Base-by-base conservation (phyloP, 129 eudicot genomes). In the Escallonia rubra region DNA sequence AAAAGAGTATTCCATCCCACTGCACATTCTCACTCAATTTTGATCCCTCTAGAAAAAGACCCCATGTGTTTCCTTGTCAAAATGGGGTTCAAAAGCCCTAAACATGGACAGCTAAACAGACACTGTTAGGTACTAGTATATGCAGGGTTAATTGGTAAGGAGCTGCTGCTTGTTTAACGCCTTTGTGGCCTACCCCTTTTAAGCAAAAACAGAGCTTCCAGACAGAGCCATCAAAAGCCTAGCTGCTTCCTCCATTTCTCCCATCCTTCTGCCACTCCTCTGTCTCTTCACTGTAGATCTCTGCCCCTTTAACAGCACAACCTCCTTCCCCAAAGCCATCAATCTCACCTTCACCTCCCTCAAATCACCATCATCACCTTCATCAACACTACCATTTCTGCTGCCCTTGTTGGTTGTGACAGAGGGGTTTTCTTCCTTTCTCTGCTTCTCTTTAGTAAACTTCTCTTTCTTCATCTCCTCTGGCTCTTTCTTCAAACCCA, bases 161-260 rank as follows among this genome's bases (percentile, higher is more conserved):
- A 23, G 34, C 12, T 50, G 10, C 12, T 10, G 55, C 12, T 50
- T 50, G 55, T 50, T 8, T 8, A 5, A 50, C 12, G 1, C 51
- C 51, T 47, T 47, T 47, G 1, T 10, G 0, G 34, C 10, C 10
- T 47, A 47, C 57, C 57, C 57, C 3, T 53, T 42, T 64, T 57
- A 69, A 55, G 77, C 88, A 75, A 63, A 72, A 63, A 79, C 72
- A 68, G 80, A 78, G 41, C 69, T 80, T 72, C 77, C 69, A 65
- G 85, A 79, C 48, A 83, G 67, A 63, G 85, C 72, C 85, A 83
- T 79, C 68, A 83, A 62, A 43, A 83, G 75, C 23, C 79, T 46
- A 56, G 88, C 88, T 48, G 88, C 88, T 62, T 72, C 64, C 43
- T 83, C 88, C 42, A 79, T 85, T 53, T 83, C 84, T 4, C 80